These are phyloP conservation scores for Danielozyma ontarioensis DNA, from an alignment of 805 yeast species.

Conservation along the genomic window DNA sequence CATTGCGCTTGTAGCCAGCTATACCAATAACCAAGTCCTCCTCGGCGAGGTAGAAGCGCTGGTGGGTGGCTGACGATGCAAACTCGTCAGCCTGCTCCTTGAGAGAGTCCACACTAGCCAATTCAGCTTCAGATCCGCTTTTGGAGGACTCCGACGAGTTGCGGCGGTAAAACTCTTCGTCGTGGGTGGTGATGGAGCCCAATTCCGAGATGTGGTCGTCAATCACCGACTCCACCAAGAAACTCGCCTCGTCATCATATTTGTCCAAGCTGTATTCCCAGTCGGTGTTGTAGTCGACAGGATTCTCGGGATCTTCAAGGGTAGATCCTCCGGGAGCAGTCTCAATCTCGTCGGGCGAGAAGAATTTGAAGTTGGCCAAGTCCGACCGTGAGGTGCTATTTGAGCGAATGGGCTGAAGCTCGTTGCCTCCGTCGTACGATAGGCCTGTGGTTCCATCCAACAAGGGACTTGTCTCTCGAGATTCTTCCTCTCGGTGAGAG, in stretches of 20 bases:
- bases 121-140: slow-evolving; percentile 4
- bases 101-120: too few relatives aligned
- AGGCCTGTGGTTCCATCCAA: slow-evolving; percentile 16
- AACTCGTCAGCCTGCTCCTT: background rate
- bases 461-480: slow-evolving; percentile 34
- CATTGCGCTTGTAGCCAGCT: slow-evolving; percentile 74
- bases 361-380: slow-evolving; percentile 62
- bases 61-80: slow-evolving; percentile 40
- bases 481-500: slow-evolving; percentile 15
- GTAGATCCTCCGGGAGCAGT: slow-evolving; percentile 87
- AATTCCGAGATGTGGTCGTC: slow-evolving; percentile 14
- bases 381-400: slow-evolving; percentile 31
- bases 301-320: slow-evolving; percentile 49
- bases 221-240: slow-evolving; percentile 9
- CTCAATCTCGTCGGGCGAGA: slow-evolving; percentile 77
- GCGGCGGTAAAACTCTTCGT: slow-evolving; percentile 21
- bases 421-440: slow-evolving; percentile 21
- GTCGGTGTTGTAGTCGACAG: slow-evolving; percentile 67
- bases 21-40: slow-evolving; percentile 93
- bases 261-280: slow-evolving; percentile 64
- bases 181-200: slow-evolving; percentile 22
- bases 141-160: slow-evolving; percentile 9
- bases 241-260: slow-evolving; percentile 18
- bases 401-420: slow-evolving; percentile 28
- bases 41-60: slow-evolving; percentile 88